Base-by-base conservation (phyloP, 75 land plant species). In the Cunninghamia lanceolata region DNA sequence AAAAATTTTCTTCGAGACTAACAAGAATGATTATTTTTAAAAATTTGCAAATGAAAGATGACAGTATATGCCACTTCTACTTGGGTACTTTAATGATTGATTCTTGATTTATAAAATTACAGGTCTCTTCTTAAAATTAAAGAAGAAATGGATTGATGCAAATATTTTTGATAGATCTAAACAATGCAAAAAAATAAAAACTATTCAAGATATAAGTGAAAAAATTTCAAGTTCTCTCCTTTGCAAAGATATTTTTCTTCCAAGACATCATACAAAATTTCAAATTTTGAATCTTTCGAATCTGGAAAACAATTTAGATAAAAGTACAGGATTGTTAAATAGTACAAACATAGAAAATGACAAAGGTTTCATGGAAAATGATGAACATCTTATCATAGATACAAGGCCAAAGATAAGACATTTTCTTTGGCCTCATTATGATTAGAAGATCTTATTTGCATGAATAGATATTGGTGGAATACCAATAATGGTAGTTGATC, bases 381-480 rank as follows among this genome's bases (percentile, higher is more conserved):
- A 2, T 0, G 14, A 75, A 59, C 6, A 59, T 19, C 3, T 59
- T 59, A 21, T 16, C 36, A 13, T 7, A 46, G 47, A 9, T 46
- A 46, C 10, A 75, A 75, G 0, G 2, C 16, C 35, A 75, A 75
- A 32, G 11, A 75, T 75, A 14, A 36, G 38, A 76, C 4, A 0
- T 39, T 76, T 76, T 76, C 78, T 38, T 76, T 76, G 19, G 79
- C 43, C 40, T 36, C 15, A 0, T 75, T 75, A 38, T 39, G 21
- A 75, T 14, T 76, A 76, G 42, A 3, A 16, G 43, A 76, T 76
- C 42, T 39, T 38, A 76, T 76, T 76, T 76, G 79, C 79, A 76
- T 76, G 43, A 76, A 76, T 76, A 76, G 79, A 38, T 76, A 76
- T 38, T 76, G 43, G 43, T 39, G 5, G 21, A 76, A 76, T 76